Base-by-base conservation (phyloP, 306 rosid species). In the Neltuma alba region DNA sequence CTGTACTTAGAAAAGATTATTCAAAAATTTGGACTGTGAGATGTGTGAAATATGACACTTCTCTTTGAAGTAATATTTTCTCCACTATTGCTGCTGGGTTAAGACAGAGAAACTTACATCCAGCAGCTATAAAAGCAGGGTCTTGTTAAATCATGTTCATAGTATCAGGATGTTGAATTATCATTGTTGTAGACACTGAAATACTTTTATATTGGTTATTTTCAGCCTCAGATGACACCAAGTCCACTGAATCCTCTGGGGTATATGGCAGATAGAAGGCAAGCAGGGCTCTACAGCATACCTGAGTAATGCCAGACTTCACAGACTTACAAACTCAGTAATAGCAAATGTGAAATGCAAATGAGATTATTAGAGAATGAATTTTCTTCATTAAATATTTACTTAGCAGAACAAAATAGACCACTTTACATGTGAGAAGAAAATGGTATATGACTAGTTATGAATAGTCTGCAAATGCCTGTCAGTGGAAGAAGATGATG, bases 191-290 rank as follows among this genome's bases (percentile, higher is more conserved):
- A 5, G 64, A 58, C 64, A 4, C 72, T 74, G 15, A 74, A 18
- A 71, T 38, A 36, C 1, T 34, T 37, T 48, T 21, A 75, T 36
- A 55, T 76, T 70, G 44, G 75, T 70, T 42, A 52, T 77, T 54
- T 62, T 10, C 82, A 93, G 96, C 90, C 62, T 81, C 85, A 80
- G 20, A 81, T 88, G 84, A 67, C 11, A 76, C 63, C 84, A 9
- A 85, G 79, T 55, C 75, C 70, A 9, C 60, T 30, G 27, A 80
- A 74, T 82, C 77, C 83, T 48, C 20, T 57, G 72, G 44, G 76
- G 63, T 55, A 75, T 41, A 55, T 72, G 79, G 87, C 37, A 47
- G 73, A 79, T 38, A 82, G 85, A 80, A 64, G 57, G n/a, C 78
- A 86, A 20, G 25, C 72, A 78, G 64, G 70, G 60, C 80, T 74